Base-by-base conservation (phyloP, 768 basidiomycete genomes). In the Trametopsis cervina region DNA sequence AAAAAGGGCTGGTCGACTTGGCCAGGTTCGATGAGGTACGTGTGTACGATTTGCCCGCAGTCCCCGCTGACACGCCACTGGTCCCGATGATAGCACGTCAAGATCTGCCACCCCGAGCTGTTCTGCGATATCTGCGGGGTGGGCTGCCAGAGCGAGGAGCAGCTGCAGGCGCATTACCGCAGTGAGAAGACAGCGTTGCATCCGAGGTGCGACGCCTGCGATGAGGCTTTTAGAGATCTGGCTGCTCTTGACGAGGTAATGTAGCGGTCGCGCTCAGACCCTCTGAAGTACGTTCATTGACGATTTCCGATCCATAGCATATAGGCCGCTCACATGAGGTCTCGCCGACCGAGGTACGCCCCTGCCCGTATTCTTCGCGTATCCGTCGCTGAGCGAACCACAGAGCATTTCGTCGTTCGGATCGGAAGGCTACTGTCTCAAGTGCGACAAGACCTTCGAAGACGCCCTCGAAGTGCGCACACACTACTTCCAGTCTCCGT, bases 191-290 rank as follows among this genome's bases (percentile, higher is more conserved):
- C 54, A 29, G 36, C 53, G 0, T 40, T 42, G 10, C 60, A 61
- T 40, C 60, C 58, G 1, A 54, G 49, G 17, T 61, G 60, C 24
- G 46, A 50, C 4, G 1, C 44, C 2, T 61, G 60, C 33, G 50
- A 52, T 15, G 41, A 58, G 17, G 58, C 58, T 11, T 61, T 61
- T 43, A 21, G 42, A 17, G 53, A 52, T 17, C 49, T 54, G 13
- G 47, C 22, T 1, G 44, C 36, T 0, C 53, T 57, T 42, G 46
- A 53, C 24, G 53, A 51, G 52, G 58, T 57, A 7, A 21, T 5
- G 1, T 15, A 2, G 7, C 17, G 2, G 15, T 23, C 2, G 10
- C 10, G 3, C n/a, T n/a, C n/a, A n/a, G n/a, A n/a, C n/a, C n/a
- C n/a, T n/a, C n/a, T n/a, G n/a, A n/a, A n/a, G n/a, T n/a, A 18